Base-by-base conservation (phyloP, 331 rosid species). In the Pyracantha coccinea region DNA sequence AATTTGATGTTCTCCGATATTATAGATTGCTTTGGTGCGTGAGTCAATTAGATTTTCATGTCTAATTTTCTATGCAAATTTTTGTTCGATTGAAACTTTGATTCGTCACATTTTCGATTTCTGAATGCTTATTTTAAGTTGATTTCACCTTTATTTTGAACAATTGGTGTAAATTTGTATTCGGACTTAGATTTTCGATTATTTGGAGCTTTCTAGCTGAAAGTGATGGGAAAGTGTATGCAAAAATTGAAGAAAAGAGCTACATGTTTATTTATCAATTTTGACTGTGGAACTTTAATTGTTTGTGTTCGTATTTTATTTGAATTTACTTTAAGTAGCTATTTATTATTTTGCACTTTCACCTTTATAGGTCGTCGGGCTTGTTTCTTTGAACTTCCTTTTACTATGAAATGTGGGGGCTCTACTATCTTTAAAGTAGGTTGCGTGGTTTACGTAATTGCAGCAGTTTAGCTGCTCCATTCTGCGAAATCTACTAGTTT, bases 21-120 rank as follows among this genome's bases (percentile, higher is more conserved):
- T 73, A 79, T 74, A 71, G 84, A 52, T 83, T 90, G 96, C 87
- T 52, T 79, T 74, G 89, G 92, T 89, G 85, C 84, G 84, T 80
- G 81, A 79, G 57, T 79, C 75, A 60, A 65, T n/a, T 35, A 12
- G 70, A 27, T 61, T 44, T 73, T 14, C 20, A 10, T 32, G 1
- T 38, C 45, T 38, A 38, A 38, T 10, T 38, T 38, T 31, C n/a
- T 27, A 38, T 21, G 59, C 72, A 25, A 69, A 33, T 52, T 71
- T 64, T 21, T 64, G 20, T 27, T 61, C 6, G 71, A 77, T 44
- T 67, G 71, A 27, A 58, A 64, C 72, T 76, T 31, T 72, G 63
- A 59, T 33, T 72, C 16, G 47, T 47, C 45, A 67, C 29, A 17
- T 13, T 38, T 53, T 24, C 28, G 16, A 20, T 29, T 66, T 52